A percentile compares a stretch with the other conserved stretches of the same genome.
These are phyloP conservation scores for Trypanosoma lewisi DNA, from an alignment of 208 protist genomes.

Conservation along the genomic window DNA sequence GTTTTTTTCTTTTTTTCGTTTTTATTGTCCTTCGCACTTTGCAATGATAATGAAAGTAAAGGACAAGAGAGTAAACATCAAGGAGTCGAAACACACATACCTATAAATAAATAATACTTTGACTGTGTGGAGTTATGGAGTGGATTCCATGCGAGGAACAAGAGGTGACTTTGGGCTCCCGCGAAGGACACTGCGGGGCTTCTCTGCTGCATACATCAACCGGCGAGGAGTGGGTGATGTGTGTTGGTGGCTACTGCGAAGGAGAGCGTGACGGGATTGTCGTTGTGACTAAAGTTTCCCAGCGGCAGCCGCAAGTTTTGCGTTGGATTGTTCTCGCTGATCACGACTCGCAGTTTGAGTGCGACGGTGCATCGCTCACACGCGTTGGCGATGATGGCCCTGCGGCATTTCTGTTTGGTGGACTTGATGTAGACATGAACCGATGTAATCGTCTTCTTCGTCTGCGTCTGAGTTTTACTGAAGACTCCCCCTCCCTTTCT, in stretches of 20 bases:
- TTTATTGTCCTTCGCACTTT: not conserved
- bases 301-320: conserved; percentile 31
- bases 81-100: not conserved
- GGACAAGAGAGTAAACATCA: not conserved
- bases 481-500: not conserved
- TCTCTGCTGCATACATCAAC: conserved; percentile 17
- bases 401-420: conserved; percentile 73
- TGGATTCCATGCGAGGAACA: conserved; percentile 48
- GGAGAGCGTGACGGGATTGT: conserved; percentile 42
- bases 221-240: conserved; percentile 39
- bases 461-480: not conserved
- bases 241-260: conserved; percentile 60
- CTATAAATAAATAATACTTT: too few relatives aligned
- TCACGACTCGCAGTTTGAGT: conserved; percentile 33
- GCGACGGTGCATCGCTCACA: conserved; percentile 60
- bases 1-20: not conserved
- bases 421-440: conserved; percentile 45
- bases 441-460: conserved; percentile 37
- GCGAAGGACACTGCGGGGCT: conserved; percentile 69
- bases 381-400: conserved; percentile 9
- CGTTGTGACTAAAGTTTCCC: conserved; percentile 21
- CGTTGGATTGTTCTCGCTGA: conserved; percentile 31
- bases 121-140: conserved; percentile 24
- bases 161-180: conserved; percentile 41
- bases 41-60: not conserved